Conservation (phyloP, 306 rosid species). For the Urtica urens region DNA sequence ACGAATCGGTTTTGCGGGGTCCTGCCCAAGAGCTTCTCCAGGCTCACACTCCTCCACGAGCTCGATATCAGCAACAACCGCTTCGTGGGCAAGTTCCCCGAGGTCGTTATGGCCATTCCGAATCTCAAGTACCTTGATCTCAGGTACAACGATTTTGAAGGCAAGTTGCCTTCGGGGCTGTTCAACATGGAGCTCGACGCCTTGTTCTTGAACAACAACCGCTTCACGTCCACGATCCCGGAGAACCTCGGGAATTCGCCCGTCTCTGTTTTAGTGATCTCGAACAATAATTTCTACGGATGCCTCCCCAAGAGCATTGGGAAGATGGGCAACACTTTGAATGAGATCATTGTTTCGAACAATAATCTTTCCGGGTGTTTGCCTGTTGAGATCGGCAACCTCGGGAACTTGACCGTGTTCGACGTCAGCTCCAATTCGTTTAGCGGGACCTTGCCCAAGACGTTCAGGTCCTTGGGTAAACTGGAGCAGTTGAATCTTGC, state of each 20-base stretch:
- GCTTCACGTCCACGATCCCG: slow-evolving; percentile 50
- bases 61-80: slow-evolving; percentile 22
- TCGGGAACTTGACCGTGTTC: slow-evolving; percentile 18
- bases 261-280: slow-evolving; percentile 41
- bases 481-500: slow-evolving; percentile 32
- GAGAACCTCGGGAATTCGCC: slow-evolving; percentile 40
- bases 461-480: slow-evolving; percentile 14
- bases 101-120: slow-evolving; percentile 14
- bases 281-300: slow-evolving; percentile 43
- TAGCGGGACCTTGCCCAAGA: slow-evolving; percentile 41
- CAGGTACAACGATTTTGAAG: slow-evolving; percentile 22
- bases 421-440: slow-evolving; percentile 41
- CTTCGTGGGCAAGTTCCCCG: slow-evolving; percentile 21
- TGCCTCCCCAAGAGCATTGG: slow-evolving; percentile 60
- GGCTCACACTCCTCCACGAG: slow-evolving; percentile 17
- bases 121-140: slow-evolving; percentile 17
- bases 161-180: slow-evolving; percentile 14
- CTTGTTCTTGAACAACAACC: slow-evolving; percentile 46
- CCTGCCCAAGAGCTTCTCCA: slow-evolving; percentile 17
- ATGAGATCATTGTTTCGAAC: slow-evolving; percentile 35
- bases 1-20: slow-evolving; percentile 25
- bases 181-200: slow-evolving; percentile 35
- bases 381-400: slow-evolving; percentile 39
- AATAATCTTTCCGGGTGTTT: slow-evolving; percentile 52
- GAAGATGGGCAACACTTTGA: slow-evolving; percentile 36